phyloP scores from a whole-genome alignment of 495 filamentous ascomycete species.

The Viridothelium virens region DNA sequence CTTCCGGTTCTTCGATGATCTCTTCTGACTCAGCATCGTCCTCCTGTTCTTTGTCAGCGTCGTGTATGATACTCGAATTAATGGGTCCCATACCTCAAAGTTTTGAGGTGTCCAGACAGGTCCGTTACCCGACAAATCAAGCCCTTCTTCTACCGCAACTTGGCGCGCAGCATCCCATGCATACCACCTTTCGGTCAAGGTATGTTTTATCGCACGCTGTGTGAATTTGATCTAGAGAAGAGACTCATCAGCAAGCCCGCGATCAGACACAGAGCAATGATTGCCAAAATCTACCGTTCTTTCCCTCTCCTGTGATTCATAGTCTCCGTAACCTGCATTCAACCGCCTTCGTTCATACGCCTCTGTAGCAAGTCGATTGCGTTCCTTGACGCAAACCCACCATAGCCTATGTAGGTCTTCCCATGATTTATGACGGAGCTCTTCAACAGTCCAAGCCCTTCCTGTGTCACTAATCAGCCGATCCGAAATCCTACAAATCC shows the following conservation, averaged over 20 bases:
- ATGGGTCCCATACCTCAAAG: slow-evolving; percentile 12
- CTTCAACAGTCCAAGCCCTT: slow-evolving; percentile 76
- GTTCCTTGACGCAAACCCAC: slow-evolving; percentile 92
- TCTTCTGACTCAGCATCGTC: neutral
- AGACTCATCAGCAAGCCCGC: slow-evolving; percentile 1
- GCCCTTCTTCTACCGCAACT: slow-evolving; percentile 57
- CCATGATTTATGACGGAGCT: slow-evolving; percentile 83
- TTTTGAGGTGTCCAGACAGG: slow-evolving; percentile 11
- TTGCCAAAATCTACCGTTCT: slow-evolving; percentile 46
- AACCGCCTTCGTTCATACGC: slow-evolving; percentile 55
- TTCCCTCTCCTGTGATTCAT: slow-evolving; percentile 53
- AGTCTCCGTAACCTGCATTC: slow-evolving; percentile 59
- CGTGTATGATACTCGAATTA: neutral
- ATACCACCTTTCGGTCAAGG: slow-evolving; percentile 81
- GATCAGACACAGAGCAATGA: neutral
- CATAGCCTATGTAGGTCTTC: slow-evolving; percentile 87
- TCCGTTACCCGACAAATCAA: slow-evolving; percentile 38
- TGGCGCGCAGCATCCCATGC: slow-evolving; percentile 76
- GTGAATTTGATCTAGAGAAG: slow-evolving; percentile 53
- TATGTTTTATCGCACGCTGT: slow-evolving; percentile 70
- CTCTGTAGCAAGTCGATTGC: slow-evolving; percentile 81
- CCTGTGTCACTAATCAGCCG: slow-evolving; percentile 40
- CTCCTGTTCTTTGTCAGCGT: neutral
- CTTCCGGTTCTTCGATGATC: neutral
- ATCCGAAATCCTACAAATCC: neutral